Conservation (phyloP, 2,329 filamentous ascomycete genomes). For the Colletotrichum sp. region DNA sequence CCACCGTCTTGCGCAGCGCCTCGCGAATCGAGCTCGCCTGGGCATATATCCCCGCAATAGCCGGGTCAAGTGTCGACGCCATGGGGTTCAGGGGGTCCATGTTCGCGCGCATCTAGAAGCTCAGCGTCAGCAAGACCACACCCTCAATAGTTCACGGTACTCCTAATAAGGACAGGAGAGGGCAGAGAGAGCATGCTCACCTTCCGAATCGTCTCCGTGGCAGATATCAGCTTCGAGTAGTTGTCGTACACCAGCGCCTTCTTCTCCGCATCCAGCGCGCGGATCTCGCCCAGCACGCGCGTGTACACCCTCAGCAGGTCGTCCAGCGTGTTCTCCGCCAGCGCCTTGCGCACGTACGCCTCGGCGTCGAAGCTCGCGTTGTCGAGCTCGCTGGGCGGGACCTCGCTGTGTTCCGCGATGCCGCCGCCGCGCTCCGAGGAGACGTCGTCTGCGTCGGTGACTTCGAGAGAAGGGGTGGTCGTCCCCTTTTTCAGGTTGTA, state of each 20-base stretch:
- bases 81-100: conserved; percentile 82
- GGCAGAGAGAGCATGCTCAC: conserved; percentile 36
- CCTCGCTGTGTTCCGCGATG: conserved; percentile 50
- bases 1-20: conserved; percentile 52
- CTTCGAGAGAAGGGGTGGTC: conserved; percentile 41
- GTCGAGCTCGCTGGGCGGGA: conserved; percentile 76
- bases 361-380: conserved; percentile 73
- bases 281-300: conserved; percentile 77
- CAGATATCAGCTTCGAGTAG: conserved; percentile 95
- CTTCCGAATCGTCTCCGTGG: conserved; percentile 92
- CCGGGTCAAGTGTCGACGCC: conserved; percentile 74
- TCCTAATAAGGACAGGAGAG: not conserved
- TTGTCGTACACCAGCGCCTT: conserved; percentile 99
- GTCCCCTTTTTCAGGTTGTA: conserved; percentile 77
- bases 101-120: conserved; percentile 70
- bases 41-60: conserved; percentile 76
- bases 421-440: conserved; percentile 30
- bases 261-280: conserved; percentile 91
- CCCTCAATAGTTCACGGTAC: not conserved
- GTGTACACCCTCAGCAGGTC: conserved; percentile 75
- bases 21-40: conserved; percentile 62
- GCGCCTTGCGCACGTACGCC: conserved; percentile 67
- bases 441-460: conserved; percentile 38
- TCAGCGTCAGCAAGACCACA: not conserved
- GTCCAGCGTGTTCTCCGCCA: conserved; percentile 68